Evolutionary conservation across 345 rosid species (phyloP).

Genomic region (Heritiera littoralis): DNA sequence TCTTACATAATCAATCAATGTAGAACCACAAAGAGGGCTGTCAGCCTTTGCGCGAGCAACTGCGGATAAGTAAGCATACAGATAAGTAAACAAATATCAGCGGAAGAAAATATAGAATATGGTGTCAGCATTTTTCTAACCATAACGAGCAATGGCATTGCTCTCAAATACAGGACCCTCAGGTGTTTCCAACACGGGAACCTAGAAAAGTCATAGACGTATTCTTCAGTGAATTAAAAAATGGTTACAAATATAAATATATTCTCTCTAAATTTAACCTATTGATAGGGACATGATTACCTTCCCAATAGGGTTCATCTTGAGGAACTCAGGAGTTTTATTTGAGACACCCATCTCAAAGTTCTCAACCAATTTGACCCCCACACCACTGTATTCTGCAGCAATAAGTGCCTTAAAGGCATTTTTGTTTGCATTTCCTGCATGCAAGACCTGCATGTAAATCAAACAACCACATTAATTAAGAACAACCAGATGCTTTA

Average conservation of each 20-base stretch:
- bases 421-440: slow-evolving; percentile 63
- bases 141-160: slow-evolving; percentile 96
- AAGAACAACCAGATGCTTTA: neutral
- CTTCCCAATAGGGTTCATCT: slow-evolving; percentile 98
- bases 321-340: slow-evolving; percentile 82
- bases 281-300: slow-evolving; percentile 31
- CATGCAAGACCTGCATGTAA: slow-evolving; percentile 57
- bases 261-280: neutral
- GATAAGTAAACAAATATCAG: slow-evolving; percentile 1
- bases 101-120: neutral
- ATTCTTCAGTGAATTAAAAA: neutral
- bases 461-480: slow-evolving; percentile 14
- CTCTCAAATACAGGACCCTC: slow-evolving; percentile 91
- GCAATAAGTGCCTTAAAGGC: slow-evolving; percentile 71
- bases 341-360: slow-evolving; percentile 92
- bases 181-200: slow-evolving; percentile 95
- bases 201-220: slow-evolving; percentile 37
- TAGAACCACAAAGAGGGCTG: slow-evolving; percentile 62
- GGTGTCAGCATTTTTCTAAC: slow-evolving; percentile 37
- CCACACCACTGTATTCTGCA: slow-evolving; percentile 78
- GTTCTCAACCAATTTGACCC: slow-evolving; percentile 50
- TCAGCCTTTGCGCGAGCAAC: slow-evolving; percentile 71
- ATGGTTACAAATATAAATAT: neutral
- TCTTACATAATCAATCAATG: slow-evolving; percentile 74
- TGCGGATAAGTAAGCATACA: slow-evolving; percentile 27